Base-by-base conservation (phyloP, 495 filamentous ascomycete genomes). In the Lasiosphaeria ovina region DNA sequence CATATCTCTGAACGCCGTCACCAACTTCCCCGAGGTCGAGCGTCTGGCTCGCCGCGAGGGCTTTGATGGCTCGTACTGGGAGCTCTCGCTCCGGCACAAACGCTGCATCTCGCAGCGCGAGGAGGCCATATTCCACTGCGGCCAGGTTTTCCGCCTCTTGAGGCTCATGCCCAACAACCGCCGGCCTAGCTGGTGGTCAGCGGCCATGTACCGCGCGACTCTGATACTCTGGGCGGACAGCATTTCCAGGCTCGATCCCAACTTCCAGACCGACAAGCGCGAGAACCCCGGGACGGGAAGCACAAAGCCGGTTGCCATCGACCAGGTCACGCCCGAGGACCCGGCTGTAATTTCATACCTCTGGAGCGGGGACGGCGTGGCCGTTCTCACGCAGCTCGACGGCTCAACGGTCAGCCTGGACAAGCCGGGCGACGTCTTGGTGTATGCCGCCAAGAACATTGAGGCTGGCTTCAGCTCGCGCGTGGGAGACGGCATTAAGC, bases 1-100 rank as follows among this genome's bases (percentile, higher is more conserved):
- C 35, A 81, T 87, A 58, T 81, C 76, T 35, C 76, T 89, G 40
- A 87, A 87, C 64, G 77, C 79, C 10, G 73, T 83, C 5, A 80
- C 81, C 34, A 81, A 81, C 68, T 84, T 87, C 62, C 72, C 78
- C 6, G 80, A 82, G 58, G 82, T 87, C 40, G 85, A 89, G 69
- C 72, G 77, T 0, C 65, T 86, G 3, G 83, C 84, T 4, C 76
- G 85, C 17, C 70, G 76, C 34, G 82, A 86, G 45, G 74, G 68
- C 42, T 71, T 78, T 54, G 78, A 81, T 57, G 77, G 76, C 6
- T 67, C 74, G 4, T 78, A 76, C 63, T 77, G 76, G 73, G 78
- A 83, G 50, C 63, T 80, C 16, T 62, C 74, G 3, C 71, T 75
- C 59, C 69, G 75, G 0, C 75, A 83, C 66, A 79, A 78, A 59